A percentile compares a stretch with the other conserved stretches of the same genome.
Evolutionary conservation across 2,329 filamentous ascomycete species (phyloP).

Genomic region (Myriosclerotinia duriaeana): DNA sequence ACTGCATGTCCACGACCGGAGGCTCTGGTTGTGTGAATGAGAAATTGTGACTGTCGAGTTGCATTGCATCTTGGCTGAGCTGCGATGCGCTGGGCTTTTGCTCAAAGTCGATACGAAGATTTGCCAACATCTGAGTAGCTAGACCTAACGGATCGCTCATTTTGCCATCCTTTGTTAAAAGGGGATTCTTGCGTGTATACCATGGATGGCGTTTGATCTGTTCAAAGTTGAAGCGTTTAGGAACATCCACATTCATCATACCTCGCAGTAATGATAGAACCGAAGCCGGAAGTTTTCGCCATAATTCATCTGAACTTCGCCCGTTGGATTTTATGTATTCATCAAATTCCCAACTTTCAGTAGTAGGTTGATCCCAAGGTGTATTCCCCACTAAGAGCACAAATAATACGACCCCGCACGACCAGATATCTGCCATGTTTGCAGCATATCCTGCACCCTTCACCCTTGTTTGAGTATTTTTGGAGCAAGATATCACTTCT

Average conservation of each 20-base stretch:
- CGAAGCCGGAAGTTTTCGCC: constrained; percentile 72
- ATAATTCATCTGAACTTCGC: constrained; percentile 81
- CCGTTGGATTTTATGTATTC: constrained; percentile 81
- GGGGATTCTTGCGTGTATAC: constrained; percentile 81
- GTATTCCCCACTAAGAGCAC: constrained; percentile 94
- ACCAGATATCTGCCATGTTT: constrained; percentile 91
- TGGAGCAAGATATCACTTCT: constrained; percentile 67
- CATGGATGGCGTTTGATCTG: constrained; percentile 89
- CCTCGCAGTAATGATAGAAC: constrained; percentile 81
- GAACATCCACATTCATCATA: constrained; percentile 82
- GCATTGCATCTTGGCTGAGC: constrained; percentile 59
- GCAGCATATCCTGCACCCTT: constrained; percentile 65
- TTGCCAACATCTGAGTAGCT: constrained; percentile 94
- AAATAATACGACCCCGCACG: constrained; percentile 95
- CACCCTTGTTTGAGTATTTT: constrained; percentile 49
- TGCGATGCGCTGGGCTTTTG: constrained; percentile 54
- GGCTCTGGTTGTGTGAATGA: constrained; percentile 85
- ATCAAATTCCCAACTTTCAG: constrained; percentile 83
- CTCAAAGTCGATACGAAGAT: constrained; percentile 82
- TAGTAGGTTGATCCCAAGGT: constrained; percentile 91
- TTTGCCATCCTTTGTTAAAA: constrained; percentile 71
- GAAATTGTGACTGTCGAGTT: constrained; percentile 62
- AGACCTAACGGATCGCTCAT: constrained; percentile 77
- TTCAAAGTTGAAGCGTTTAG: constrained; percentile 77
- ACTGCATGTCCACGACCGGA: constrained; percentile 69